These are phyloP conservation scores for Boletus fagicola DNA, from an alignment of 768 basidiomycete genomes.

Conservation along the genomic window DNA sequence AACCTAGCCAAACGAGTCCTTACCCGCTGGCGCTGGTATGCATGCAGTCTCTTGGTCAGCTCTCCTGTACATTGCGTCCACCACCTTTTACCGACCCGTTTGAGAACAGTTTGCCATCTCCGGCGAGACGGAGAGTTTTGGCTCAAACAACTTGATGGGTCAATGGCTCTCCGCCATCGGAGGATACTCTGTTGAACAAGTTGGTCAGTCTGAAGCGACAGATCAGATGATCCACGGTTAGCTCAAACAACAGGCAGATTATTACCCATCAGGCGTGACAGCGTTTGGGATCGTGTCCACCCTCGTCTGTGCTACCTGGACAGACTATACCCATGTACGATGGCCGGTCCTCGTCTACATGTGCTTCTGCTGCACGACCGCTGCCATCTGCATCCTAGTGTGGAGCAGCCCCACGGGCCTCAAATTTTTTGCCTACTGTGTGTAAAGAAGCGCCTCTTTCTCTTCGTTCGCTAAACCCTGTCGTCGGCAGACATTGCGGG, in stretches of 20 bases:
- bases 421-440: slow-evolving; percentile 78
- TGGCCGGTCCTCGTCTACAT: slow-evolving; percentile 70
- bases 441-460: slow-evolving; percentile 18
- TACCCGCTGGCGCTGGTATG: slow-evolving; percentile 66
- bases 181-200: slow-evolving; percentile 62
- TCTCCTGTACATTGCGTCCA: neutral
- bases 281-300: slow-evolving; percentile 65
- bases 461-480: neutral
- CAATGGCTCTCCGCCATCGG: slow-evolving; percentile 65
- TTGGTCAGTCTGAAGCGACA: slow-evolving; percentile 36
- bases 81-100: neutral
- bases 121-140: slow-evolving; percentile 66
- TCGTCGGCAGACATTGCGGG: slow-evolving; percentile 49
- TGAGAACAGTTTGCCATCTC: slow-evolving; percentile 56
- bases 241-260: slow-evolving; percentile 34
- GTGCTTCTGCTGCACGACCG: slow-evolving; percentile 50
- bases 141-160: slow-evolving; percentile 71
- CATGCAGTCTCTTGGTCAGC: slow-evolving; percentile 58
- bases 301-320: slow-evolving; percentile 60
- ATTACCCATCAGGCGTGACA: slow-evolving; percentile 63
- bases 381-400: slow-evolving; percentile 57
- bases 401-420: slow-evolving; percentile 58
- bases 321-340: slow-evolving; percentile 53
- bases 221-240: neutral
- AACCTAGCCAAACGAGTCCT: slow-evolving; percentile 47